Evolutionary conservation across 495 filamentous ascomycete genomes (phyloP).

Genomic region (Bathelium albidoporum): DNA sequence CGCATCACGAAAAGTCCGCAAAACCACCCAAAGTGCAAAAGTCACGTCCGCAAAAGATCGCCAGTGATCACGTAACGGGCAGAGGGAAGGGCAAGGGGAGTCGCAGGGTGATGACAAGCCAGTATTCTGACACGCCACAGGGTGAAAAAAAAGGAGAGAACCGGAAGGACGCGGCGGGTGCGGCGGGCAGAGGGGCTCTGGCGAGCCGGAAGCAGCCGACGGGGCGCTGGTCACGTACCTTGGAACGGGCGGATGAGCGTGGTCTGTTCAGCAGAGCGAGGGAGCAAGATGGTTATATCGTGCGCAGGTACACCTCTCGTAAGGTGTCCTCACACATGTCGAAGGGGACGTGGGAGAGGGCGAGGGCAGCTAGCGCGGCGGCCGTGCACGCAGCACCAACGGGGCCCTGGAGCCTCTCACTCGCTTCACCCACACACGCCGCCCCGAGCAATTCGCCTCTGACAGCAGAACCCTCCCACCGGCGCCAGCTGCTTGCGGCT

Average conservation of each 20-base stretch:
- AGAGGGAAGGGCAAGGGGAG: not conserved
- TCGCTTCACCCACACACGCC: not conserved
- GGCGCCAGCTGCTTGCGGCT: not conserved
- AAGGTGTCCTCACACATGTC: constrained; percentile 5
- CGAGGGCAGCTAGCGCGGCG: not conserved
- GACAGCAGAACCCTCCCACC: not conserved
- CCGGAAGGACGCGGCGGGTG: not conserved
- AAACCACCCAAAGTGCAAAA: not conserved
- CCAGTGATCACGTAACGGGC: too few species aligned
- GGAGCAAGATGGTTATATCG: constrained; percentile 1
- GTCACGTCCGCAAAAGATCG: too few species aligned
- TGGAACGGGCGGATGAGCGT: not conserved
- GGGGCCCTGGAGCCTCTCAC: constrained; percentile 1
- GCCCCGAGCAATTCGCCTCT: constrained; percentile 1
- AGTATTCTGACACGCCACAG: not conserved
- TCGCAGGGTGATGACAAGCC: not conserved
- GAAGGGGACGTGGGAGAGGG: not conserved
- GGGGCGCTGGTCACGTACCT: not conserved
- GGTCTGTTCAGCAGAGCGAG: not conserved
- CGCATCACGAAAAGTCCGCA: too few species aligned
- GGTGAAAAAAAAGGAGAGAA: not conserved
- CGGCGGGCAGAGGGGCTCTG: not conserved
- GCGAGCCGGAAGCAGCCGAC: not conserved
- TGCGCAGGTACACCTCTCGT: not conserved
- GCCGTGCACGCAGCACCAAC: not conserved